These are phyloP conservation scores for Suillus cothurnatus DNA, from an alignment of 768 basidiomycete genomes.

Conservation along the genomic window DNA sequence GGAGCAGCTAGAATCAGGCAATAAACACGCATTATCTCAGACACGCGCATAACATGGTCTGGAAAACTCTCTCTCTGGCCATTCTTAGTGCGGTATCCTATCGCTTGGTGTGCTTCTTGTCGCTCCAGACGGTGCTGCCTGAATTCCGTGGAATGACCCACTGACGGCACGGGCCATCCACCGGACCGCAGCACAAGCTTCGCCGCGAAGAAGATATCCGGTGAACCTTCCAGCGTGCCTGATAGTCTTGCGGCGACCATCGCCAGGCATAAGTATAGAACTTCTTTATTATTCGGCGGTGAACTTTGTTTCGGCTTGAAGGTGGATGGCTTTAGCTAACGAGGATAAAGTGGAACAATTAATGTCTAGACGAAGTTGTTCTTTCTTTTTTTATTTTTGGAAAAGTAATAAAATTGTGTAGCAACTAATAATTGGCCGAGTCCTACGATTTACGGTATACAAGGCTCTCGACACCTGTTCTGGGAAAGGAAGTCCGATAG, in stretches of 20 bases:
- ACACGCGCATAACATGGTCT: slow-evolving; percentile 67
- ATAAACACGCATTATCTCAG: slow-evolving; percentile 81
- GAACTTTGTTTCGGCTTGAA: slow-evolving; percentile 94
- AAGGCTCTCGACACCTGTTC: neutral
- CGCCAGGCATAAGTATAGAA: slow-evolving; percentile 71
- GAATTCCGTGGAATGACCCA: slow-evolving; percentile 59
- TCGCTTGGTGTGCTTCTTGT: slow-evolving; percentile 47
- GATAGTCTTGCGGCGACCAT: slow-evolving; percentile 66
- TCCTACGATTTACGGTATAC: neutral
- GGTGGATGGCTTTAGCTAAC: slow-evolving; percentile 82
- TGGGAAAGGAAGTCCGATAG: slow-evolving; percentile 23
- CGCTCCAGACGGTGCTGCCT: slow-evolving; percentile 51
- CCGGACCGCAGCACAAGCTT: slow-evolving; percentile 87
- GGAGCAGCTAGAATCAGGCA: slow-evolving; percentile 60
- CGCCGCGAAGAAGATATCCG: slow-evolving; percentile 71
- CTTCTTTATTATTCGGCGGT: slow-evolving; percentile 84
- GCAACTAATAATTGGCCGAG: neutral
- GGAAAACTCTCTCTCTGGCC: slow-evolving; percentile 52
- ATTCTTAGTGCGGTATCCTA: slow-evolving; percentile 53
- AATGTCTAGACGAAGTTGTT: slow-evolving; percentile 37
- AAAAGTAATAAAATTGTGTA: neutral
- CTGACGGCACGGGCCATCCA: slow-evolving; percentile 79
- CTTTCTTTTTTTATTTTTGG: slow-evolving; percentile 10
- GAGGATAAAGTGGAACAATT: slow-evolving; percentile 82
- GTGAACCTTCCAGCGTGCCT: slow-evolving; percentile 56